Percentiles rank a stretch among this genome's conserved stretches.
Conservation (phyloP, 192 early-diverging fungal genomes). For the Phycomyces nitens region DNA sequence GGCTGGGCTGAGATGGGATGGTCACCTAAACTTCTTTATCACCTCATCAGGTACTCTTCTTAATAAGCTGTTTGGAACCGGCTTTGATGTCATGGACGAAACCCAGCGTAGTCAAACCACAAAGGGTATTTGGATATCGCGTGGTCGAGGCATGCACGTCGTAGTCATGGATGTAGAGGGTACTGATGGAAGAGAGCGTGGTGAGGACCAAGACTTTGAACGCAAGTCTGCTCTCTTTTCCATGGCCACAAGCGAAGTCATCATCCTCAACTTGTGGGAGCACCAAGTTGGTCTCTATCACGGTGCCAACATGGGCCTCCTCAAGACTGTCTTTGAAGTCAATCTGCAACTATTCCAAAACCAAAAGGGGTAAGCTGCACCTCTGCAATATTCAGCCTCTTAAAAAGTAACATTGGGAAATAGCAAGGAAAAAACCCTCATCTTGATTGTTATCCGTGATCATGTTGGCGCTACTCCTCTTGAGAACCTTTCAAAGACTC, state of each 20-base stretch:
- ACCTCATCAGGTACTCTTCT: constrained; percentile 82
- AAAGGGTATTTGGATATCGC: constrained; percentile 96
- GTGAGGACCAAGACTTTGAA: constrained; percentile 99
- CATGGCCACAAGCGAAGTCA: constrained; percentile 89
- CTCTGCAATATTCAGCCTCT: too few relatives aligned
- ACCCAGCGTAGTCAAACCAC: constrained; percentile 85
- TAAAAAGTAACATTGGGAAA: too few relatives aligned
- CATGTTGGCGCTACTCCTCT: constrained; percentile 87
- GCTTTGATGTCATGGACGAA: constrained; percentile 96
- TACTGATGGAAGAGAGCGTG: constrained; percentile 96
- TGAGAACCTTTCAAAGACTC: constrained; percentile 69
- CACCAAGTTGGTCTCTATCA: constrained; percentile 97
- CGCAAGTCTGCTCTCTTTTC: constrained; percentile 97
- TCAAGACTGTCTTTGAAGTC: constrained; percentile 98
- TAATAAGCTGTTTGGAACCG: constrained; percentile 92
- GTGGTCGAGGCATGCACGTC: constrained; percentile 73
- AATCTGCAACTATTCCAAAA: constrained; percentile 94
- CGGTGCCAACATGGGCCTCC: constrained; percentile 96
- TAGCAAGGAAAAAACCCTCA: constrained; percentile 84
- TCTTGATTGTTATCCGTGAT: constrained; percentile 97
- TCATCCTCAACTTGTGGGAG: constrained; percentile 99
- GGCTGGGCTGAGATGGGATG: too few relatives aligned
- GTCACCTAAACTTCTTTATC: too few relatives aligned
- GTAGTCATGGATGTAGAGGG: constrained; percentile 99
- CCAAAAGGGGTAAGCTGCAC: constrained; percentile 53